A percentile compares a stretch with the other conserved stretches of the same genome.
These are phyloP conservation scores for Paramyrothecium sp. DNA, from an alignment of 2,329 filamentous ascomycete species.

Conservation along the genomic window DNA sequence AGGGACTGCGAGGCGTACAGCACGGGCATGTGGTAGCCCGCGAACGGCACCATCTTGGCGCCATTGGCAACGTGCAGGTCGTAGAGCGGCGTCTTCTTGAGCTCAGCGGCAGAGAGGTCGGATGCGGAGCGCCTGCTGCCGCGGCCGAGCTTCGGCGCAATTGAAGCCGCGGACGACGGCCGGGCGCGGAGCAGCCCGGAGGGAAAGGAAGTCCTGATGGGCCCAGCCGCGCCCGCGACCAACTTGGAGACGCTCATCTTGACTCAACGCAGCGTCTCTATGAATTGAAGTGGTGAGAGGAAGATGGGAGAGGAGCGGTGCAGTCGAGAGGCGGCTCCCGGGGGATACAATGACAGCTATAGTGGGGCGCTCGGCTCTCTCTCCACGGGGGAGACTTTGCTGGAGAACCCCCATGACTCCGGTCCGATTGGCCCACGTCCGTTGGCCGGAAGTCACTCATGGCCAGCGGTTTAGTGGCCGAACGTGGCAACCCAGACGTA, in stretches of 20 bases:
- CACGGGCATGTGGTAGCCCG: slow-evolving; percentile 88
- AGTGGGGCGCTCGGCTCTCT: neutral
- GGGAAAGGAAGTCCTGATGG: neutral
- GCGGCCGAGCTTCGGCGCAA: slow-evolving; percentile 4
- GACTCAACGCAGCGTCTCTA: neutral
- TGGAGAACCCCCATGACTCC: neutral
- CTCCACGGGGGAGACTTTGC: neutral
- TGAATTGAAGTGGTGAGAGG: neutral
- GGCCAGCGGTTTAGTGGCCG: too few relatives aligned
- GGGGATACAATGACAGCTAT: neutral
- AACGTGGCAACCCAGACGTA: too few relatives aligned
- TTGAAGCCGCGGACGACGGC: neutral
- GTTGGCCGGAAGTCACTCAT: too few relatives aligned
- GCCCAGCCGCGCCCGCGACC: neutral
- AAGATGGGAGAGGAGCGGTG: neutral
- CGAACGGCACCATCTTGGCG: slow-evolving; percentile 96
- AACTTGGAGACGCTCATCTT: neutral
- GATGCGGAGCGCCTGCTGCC: slow-evolving; percentile 26
- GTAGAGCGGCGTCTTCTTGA: slow-evolving; percentile 71
- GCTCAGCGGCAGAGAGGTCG: slow-evolving; percentile 24
- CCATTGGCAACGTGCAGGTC: slow-evolving; percentile 75
- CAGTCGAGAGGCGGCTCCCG: neutral
- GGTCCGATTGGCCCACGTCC: neutral
- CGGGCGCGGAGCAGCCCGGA: neutral
- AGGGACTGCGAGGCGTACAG: slow-evolving; percentile 79